phyloP scores from a whole-genome alignment of 768 basidiomycete species.

The Leccinum truebloodii region DNA sequence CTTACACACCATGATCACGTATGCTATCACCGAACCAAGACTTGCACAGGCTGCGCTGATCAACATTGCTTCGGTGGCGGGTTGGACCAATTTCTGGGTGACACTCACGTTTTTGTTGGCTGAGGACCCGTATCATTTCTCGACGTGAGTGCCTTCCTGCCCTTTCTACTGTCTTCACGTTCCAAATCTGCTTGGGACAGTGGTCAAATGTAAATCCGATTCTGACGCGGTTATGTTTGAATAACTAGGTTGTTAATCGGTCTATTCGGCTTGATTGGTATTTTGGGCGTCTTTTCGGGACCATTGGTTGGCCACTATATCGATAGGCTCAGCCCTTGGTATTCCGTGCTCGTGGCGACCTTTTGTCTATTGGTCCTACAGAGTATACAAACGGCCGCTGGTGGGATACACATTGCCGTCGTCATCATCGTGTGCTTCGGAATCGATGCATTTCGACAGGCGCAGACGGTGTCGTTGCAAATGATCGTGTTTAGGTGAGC shows the following conservation, averaged over 20 bases:
- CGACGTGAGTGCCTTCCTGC: constrained; percentile 25
- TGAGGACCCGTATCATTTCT: constrained; percentile 41
- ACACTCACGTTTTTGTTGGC: constrained; percentile 49
- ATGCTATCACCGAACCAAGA: constrained; percentile 41
- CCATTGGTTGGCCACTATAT: constrained; percentile 30
- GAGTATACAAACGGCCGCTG: constrained; percentile 38
- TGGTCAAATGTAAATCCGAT: neutral
- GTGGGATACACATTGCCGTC: constrained; percentile 38
- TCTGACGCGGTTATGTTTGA: neutral
- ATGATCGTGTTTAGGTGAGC: constrained; percentile 30
- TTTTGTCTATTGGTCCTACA: constrained; percentile 30
- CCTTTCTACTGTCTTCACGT: neutral
- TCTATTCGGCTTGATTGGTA: constrained; percentile 49
- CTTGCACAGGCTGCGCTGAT: constrained; percentile 38
- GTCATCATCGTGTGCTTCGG: constrained; percentile 43
- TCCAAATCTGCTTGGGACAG: neutral
- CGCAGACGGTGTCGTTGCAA: constrained; percentile 39
- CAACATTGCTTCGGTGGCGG: constrained; percentile 30
- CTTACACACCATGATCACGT: constrained; percentile 41
- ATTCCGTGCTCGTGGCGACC: constrained; percentile 39
- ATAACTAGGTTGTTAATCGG: constrained; percentile 43
- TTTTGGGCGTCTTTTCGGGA: constrained; percentile 37
- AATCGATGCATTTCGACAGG: constrained; percentile 42
- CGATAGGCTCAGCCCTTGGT: constrained; percentile 42
- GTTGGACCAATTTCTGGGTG: constrained; percentile 40